Base-by-base conservation (phyloP, 1,284 basidiomycete species). In the Boletus semigastroideus region DNA sequence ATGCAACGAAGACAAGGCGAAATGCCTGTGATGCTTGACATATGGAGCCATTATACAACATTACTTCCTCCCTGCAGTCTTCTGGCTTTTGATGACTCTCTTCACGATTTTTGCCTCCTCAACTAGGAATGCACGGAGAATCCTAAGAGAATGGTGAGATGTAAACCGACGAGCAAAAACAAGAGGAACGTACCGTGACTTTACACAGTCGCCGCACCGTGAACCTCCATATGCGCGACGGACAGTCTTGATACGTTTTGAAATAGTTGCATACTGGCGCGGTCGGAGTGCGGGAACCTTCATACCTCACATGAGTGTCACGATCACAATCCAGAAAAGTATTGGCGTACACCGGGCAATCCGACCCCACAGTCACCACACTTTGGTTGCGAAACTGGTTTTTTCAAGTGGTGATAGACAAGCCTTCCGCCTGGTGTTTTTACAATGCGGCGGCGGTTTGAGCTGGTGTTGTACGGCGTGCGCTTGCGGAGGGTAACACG, bases 101-200 rank as follows among this genome's bases (percentile, higher is more conserved):
- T 99, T 99, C 72, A 99, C 96, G 66, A 99, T 98, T 84, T 98
- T 99, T 46, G 96, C 96, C 82, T 99, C 95, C 82, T 99, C 97
- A 52, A 99, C 92, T 59, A 99, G 78, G 87, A 99, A 99, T 59
- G 97, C 95, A 56, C 97, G 92, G 68, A 99, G 89, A 68, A 99
- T 95, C 64, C 96, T 96, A 12, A 44, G 12, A 44, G n/a, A 34
- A 49, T 28, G 37, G 22, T 48, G 37, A 53, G 33, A 40, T 2
- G 20, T 11, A 36, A 40, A 37, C 25, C 1, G 25, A 42, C 19
- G 10, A 44, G 33, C 25, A 25, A 27, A 7, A 42, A 10, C 13
- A 34, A 30, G 46, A 43, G 16, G 12, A 16, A 80, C 86, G 53
- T 65, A 94, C 92, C 92, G 87, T 61, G 90, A 88, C 76, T 90